Conservation (phyloP, 1,284 basidiomycete species). For the Irpex sp. region DNA sequence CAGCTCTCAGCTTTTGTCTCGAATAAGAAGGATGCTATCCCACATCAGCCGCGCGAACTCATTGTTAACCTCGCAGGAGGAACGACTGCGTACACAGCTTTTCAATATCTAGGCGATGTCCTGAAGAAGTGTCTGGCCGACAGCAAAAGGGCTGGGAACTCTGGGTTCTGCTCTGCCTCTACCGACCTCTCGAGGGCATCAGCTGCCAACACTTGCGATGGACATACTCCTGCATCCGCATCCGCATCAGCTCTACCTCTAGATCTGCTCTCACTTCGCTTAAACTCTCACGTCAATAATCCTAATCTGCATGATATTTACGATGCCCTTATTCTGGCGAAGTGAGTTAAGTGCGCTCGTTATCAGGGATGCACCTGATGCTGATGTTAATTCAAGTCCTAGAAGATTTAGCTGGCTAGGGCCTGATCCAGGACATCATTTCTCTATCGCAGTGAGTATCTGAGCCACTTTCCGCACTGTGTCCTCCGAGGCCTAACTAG, state of each 20-base stretch:
- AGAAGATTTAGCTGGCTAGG: conserved; percentile 50
- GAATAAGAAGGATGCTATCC: conserved; percentile 15
- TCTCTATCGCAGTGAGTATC: conserved; percentile 50
- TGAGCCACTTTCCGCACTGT: not conserved
- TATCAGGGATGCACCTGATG: not conserved
- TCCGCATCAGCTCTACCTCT: conserved; percentile 17
- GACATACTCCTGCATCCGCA: not conserved
- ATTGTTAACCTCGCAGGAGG: conserved; percentile 29
- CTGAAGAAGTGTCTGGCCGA: conserved; percentile 12
- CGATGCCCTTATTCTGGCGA: conserved; percentile 35
- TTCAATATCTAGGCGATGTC: conserved; percentile 24
- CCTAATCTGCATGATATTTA: conserved; percentile 32
- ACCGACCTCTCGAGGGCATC: conserved; percentile 12
- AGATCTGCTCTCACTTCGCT: conserved; percentile 34
- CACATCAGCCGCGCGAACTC: conserved; percentile 24
- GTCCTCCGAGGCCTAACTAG: not conserved
- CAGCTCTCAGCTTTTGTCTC: conserved; percentile 29
- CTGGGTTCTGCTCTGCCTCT: too few species aligned
- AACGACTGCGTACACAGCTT: conserved; percentile 27
- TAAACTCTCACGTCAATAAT: conserved; percentile 42
- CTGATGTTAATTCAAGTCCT: conserved; percentile 33
- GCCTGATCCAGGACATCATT: conserved; percentile 56
- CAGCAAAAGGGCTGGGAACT: not conserved
- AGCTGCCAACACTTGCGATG: not conserved
- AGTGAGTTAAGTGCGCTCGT: conserved; percentile 30